Base-by-base conservation (phyloP, 352 stramenopile species). In the Phytophthora pinifolia region DNA sequence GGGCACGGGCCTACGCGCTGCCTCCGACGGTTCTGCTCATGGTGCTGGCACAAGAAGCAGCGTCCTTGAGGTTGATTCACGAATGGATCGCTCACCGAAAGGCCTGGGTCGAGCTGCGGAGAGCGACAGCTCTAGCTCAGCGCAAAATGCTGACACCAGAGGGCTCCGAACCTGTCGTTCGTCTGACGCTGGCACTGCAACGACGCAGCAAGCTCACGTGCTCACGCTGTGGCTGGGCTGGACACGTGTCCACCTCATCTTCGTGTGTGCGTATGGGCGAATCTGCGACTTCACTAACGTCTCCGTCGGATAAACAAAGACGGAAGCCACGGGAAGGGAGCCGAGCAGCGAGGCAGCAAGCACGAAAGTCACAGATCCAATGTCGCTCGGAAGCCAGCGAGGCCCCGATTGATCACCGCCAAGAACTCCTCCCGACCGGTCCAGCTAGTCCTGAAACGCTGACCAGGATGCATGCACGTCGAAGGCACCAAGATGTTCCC, bases 51-150 rank as follows among this genome's bases (percentile, higher is more conserved):
- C 58, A 74, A 18, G 73, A 83, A 12, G 52, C 63, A 17, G 51
- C 63, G 17, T 62, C 72, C 12, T 58, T 71, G 0, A 45, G 57
- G 17, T 46, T 74, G 29, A 53, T 86, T 27, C 43, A 74, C 13
- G 73, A 86, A 15, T 72, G 68, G 46, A 63, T 85, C 9, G 34
- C 62, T 4, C 48, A 62, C 1, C 75, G 82, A 43, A 66, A 74
- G 17, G 59, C 68, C 6, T 88, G 78, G 78, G 76, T 76, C 55
- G 78, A 86, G 44, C 34, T 79, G 25, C 63, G 73, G 9, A 69
- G 70, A 41, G 83, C 78, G 56, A 86, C 78, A 47, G 74, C 75
- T 17, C 37, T 86, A 41, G 83, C 83, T 38, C 78, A 79, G 39
- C 67, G 76, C 60, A 86, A 83, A 37, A 59, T 44, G 13, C 46